A percentile compares a stretch with the other conserved stretches of the same genome.
Conservation (phyloP, 306 rosid genomes). For the Pyrus pyrifolia region DNA sequence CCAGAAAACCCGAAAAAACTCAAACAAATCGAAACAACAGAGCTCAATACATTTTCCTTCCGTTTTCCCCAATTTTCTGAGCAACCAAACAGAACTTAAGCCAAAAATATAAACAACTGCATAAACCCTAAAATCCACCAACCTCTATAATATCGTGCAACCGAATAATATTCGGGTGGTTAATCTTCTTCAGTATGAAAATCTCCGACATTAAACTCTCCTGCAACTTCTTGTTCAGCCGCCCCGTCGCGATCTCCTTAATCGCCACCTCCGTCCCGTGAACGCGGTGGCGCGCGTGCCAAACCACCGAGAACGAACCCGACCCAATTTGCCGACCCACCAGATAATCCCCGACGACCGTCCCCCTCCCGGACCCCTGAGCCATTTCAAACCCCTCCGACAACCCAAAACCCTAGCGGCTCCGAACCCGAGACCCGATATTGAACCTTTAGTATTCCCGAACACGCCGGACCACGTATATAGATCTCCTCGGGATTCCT, state of each 20-base stretch:
- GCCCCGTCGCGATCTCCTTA: conserved; percentile 73
- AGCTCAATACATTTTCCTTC: not conserved
- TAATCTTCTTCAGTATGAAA: conserved; percentile 66
- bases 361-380: conserved; percentile 49
- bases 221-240: conserved; percentile 82
- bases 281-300: conserved; percentile 84
- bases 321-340: conserved; percentile 82
- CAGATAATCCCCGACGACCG: conserved; percentile 72
- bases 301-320: conserved; percentile 96
- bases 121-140: not conserved
- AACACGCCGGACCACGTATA: not conserved
- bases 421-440: conserved; percentile 21
- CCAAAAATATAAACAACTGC: not conserved
- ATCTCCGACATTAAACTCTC: conserved; percentile 95
- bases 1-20: not conserved
- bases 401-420: conserved; percentile 29
- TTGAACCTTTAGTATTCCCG: conserved; percentile 7
- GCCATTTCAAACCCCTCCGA: conserved; percentile 38
- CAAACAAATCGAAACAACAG: not conserved
- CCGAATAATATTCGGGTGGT: conserved; percentile 84
- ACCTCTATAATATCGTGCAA: conserved; percentile 90
- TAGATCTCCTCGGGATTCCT: conserved; percentile 14
- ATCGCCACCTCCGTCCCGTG: conserved; percentile 97
- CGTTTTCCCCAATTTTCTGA: conserved; percentile 3
- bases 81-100: not conserved